Conservation (phyloP, 306 rosid species). For the Ziziphus jujuba region DNA sequence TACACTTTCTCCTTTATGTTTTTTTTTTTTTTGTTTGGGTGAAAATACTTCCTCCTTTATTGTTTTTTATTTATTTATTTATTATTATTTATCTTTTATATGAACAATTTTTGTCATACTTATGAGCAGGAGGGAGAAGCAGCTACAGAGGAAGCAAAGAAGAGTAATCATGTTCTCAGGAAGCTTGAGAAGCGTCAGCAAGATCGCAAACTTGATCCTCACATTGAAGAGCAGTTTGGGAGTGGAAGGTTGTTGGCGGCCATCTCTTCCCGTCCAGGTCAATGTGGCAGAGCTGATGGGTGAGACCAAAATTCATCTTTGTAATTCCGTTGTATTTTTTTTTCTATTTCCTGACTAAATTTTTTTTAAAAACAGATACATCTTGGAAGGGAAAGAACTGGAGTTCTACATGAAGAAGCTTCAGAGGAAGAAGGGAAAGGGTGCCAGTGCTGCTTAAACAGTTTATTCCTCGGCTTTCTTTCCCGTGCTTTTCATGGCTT, state of each 20-base stretch:
- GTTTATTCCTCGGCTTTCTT: background rate
- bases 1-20: background rate
- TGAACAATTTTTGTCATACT: background rate
- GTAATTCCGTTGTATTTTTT: background rate
- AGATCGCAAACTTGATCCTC: constrained; percentile 30
- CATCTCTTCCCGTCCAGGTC: constrained; percentile 50
- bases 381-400: constrained; percentile 73
- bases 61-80: no score
- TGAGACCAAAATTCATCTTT: background rate
- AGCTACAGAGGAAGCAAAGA: constrained; percentile 34
- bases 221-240: constrained; percentile 44
- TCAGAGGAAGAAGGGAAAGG: constrained; percentile 71
- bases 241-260: constrained; percentile 43
- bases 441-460: constrained; percentile 41
- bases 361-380: constrained; percentile 41
- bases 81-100: background rate
- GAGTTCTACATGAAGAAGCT: constrained; percentile 74
- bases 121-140: constrained; percentile 38
- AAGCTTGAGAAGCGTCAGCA: constrained; percentile 47
- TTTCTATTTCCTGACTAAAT: background rate
- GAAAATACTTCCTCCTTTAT: background rate
- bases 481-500: background rate
- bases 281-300: constrained; percentile 52
- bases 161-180: constrained; percentile 38
- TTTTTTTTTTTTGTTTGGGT: no score